Percentiles rank a stretch among this genome's conserved stretches.
Evolutionary conservation across 1,284 basidiomycete species (phyloP).

Genomic region (Cystobasidiaceae sp.): DNA sequence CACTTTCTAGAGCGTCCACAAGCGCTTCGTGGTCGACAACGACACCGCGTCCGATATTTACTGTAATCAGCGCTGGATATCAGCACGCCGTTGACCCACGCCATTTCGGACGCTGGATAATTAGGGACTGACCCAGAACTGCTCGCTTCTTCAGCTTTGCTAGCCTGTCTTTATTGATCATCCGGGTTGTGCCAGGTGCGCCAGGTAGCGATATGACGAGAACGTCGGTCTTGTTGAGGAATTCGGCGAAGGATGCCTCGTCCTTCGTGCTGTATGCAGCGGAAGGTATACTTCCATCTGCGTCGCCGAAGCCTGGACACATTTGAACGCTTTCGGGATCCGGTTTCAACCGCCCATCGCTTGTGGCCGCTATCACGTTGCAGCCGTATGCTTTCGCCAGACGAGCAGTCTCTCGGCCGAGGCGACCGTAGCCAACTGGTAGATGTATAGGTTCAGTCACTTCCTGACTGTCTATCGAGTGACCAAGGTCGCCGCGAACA

Average conservation of each 20-base stretch:
- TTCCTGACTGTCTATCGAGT: no score
- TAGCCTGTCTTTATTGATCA: constrained; percentile 21
- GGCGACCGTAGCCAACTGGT: constrained; percentile 37
- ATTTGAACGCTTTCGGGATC: constrained; percentile 35
- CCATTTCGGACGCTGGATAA: not conserved
- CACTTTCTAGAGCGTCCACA: constrained; percentile 38
- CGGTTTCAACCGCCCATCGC: constrained; percentile 32
- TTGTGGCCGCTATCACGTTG: constrained; percentile 36
- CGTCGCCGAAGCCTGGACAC: constrained; percentile 41
- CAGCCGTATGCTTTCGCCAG: constrained; percentile 38
- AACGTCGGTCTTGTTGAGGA: constrained; percentile 23
- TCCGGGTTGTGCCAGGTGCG: constrained; percentile 8
- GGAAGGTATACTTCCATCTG: constrained; percentile 37
- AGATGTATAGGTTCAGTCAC: not conserved
- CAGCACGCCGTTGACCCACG: not conserved
- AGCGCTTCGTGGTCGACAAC: constrained; percentile 41
- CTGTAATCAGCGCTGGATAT: not conserved
- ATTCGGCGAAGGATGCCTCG: constrained; percentile 32
- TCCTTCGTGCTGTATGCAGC: constrained; percentile 39
- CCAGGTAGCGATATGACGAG: constrained; percentile 27
- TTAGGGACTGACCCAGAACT: constrained; percentile 8
- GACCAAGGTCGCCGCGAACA: no score
- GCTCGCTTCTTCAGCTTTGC: constrained; percentile 19
- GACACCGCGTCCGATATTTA: constrained; percentile 44
- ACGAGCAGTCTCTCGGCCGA: constrained; percentile 40